Evolutionary conservation across 1,284 basidiomycete species (phyloP).

Genomic region (Cutaneotrichosporon daszewskae): DNA sequence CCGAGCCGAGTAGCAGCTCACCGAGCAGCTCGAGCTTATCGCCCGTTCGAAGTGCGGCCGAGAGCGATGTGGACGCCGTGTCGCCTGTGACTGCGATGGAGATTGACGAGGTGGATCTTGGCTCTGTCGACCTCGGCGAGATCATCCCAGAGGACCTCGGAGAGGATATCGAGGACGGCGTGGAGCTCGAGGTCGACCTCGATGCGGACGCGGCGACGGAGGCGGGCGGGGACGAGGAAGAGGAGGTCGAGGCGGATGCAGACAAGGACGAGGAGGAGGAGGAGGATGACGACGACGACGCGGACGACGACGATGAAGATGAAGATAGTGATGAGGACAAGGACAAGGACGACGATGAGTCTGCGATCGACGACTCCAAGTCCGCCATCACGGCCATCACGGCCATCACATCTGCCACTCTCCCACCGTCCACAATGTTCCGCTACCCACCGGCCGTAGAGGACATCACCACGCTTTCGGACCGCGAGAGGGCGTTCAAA

Average conservation of each 20-base stretch:
- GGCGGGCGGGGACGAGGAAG: slow-evolving; percentile 14
- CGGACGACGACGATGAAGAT: slow-evolving; percentile 4
- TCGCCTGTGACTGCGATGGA: slow-evolving; percentile 12
- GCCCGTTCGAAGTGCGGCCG: slow-evolving; percentile 8
- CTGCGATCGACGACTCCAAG: slow-evolving; percentile 15
- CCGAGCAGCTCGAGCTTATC: slow-evolving; percentile 10
- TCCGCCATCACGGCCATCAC: not conserved
- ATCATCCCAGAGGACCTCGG: slow-evolving; percentile 14
- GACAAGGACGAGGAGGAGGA: slow-evolving; percentile 11
- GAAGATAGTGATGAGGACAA: slow-evolving; percentile 12
- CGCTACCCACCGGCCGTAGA: slow-evolving; percentile 32
- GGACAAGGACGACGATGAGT: slow-evolving; percentile 14
- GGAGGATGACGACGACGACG: slow-evolving; percentile 6
- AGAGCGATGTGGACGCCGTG: slow-evolving; percentile 1
- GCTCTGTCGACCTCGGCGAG: not conserved
- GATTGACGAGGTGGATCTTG: not conserved
- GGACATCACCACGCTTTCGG: slow-evolving; percentile 28
- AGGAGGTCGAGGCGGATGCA: slow-evolving; percentile 16
- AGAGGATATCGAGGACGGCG: slow-evolving; percentile 12
- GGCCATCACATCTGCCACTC: not conserved
- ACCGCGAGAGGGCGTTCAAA: slow-evolving; percentile 41
- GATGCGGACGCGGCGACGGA: slow-evolving; percentile 19
- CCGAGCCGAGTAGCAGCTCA: slow-evolving; percentile 4
- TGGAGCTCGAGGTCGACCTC: slow-evolving; percentile 14
- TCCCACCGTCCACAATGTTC: slow-evolving; percentile 12